Conservation (phyloP, 164 flowering plant genomes). For the Nymphaea colorata region DNA sequence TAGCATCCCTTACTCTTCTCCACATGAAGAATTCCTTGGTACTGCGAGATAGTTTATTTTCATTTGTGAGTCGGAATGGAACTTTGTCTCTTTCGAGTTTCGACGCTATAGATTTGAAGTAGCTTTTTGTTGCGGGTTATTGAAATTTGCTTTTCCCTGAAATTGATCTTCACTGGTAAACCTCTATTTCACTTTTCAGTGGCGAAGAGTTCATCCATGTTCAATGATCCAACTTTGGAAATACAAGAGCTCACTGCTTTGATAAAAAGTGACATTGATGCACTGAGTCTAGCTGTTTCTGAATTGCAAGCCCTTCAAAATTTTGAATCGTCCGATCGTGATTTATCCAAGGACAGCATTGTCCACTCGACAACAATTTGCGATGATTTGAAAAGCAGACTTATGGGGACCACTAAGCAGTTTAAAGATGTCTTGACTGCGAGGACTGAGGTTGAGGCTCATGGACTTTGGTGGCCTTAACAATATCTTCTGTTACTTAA, state of each 20-base stretch:
- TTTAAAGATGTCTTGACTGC: slow-evolving; percentile 72
- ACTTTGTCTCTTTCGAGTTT: too few species aligned
- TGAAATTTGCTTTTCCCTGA: background rate
- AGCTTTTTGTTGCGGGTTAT: too few species aligned
- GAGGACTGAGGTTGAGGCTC: slow-evolving; percentile 52
- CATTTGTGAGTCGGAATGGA: too few species aligned
- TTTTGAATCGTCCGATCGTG: slow-evolving; percentile 49
- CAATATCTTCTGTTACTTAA: background rate
- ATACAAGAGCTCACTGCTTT: slow-evolving; percentile 68
- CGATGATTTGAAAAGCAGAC: slow-evolving; percentile 72
- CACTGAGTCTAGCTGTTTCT: slow-evolving; percentile 51
- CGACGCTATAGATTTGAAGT: too few species aligned
- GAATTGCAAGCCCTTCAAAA: slow-evolving; percentile 63
- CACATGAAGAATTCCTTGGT: too few species aligned
- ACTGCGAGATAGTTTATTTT: too few species aligned
- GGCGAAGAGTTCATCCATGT: slow-evolving; percentile 80
- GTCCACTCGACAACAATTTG: slow-evolving; percentile 66
- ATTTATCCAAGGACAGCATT: slow-evolving; percentile 49
- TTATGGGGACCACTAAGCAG: slow-evolving; percentile 74
- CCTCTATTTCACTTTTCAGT: slow-evolving; percentile 24
- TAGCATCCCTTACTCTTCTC: too few species aligned
- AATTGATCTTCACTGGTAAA: background rate
- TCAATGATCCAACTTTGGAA: slow-evolving; percentile 70
- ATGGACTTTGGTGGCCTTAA: background rate
- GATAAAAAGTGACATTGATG: slow-evolving; percentile 62